Evolutionary conservation across 176 grass and related monocot genomes (phyloP).

Genomic region (Tillandsia fasciculata): DNA sequence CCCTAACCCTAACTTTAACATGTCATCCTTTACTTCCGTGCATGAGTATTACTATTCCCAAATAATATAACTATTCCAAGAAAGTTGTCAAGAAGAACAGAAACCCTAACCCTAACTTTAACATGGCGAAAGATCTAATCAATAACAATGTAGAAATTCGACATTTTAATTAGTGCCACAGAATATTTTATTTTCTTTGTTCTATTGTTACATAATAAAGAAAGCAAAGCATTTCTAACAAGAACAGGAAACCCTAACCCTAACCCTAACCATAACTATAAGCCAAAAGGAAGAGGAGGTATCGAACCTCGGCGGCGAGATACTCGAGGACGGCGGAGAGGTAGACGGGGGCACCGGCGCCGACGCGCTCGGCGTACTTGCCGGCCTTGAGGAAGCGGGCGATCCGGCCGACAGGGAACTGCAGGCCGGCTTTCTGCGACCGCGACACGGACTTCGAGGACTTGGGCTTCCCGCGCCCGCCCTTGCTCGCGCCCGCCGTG

Average conservation of each 20-base stretch:
- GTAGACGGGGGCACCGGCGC: slow-evolving; percentile 41
- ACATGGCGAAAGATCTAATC: too few relatives aligned
- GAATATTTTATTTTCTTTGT: too few relatives aligned
- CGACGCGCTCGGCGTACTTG: slow-evolving; percentile 45
- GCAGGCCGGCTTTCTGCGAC: slow-evolving; percentile 36
- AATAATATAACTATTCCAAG: too few relatives aligned
- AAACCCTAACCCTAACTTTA: too few relatives aligned
- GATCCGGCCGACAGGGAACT: slow-evolving; percentile 42
- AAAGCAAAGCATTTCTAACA: background rate
- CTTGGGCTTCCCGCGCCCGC: slow-evolving; percentile 26
- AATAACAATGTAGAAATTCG: too few relatives aligned
- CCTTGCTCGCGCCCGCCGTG: slow-evolving; percentile 1
- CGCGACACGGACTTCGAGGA: slow-evolving; percentile 17
- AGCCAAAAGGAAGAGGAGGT: background rate
- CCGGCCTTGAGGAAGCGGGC: slow-evolving; percentile 44
- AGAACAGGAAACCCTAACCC: background rate
- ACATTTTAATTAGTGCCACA: too few relatives aligned
- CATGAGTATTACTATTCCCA: too few relatives aligned
- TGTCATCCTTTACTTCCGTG: background rate
- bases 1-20: too few relatives aligned
- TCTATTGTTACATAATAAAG: background rate
- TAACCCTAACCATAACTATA: background rate
- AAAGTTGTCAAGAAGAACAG: too few relatives aligned
- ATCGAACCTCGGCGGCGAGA: slow-evolving; percentile 36
- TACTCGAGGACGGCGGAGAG: slow-evolving; percentile 46